Evolutionary conservation across 805 yeast species (phyloP).

Genomic region (Tetrapisispora pingtungensis): DNA sequence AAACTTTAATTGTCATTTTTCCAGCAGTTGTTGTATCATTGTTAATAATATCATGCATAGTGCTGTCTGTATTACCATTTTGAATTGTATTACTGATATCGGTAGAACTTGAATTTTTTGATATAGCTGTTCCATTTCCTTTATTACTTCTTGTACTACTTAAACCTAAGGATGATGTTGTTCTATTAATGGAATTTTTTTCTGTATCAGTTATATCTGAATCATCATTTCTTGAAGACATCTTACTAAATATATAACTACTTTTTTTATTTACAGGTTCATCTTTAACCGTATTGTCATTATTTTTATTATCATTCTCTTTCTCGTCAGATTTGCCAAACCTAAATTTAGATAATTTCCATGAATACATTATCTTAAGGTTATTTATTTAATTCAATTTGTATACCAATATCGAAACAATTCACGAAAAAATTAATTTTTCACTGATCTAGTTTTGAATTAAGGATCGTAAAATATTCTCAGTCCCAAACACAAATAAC

Average conservation of each 20-base stretch:
- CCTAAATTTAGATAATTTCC: constrained; percentile 27
- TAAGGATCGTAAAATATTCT: too few relatives aligned
- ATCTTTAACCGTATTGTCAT: constrained; percentile 7
- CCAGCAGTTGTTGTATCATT: constrained; percentile 34
- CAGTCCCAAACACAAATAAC: too few relatives aligned
- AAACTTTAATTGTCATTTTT: constrained; percentile 64
- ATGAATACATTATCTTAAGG: constrained; percentile 20
- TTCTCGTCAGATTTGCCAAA: constrained; percentile 28
- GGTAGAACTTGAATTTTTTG: constrained; percentile 11
- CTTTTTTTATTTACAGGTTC: constrained; percentile 5
- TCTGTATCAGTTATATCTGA: not conserved
- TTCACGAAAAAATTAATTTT: too few relatives aligned
- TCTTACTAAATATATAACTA: constrained; percentile 1
- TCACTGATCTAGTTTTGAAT: too few relatives aligned
- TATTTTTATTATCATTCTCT: constrained; percentile 10
- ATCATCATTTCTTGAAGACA: not conserved
- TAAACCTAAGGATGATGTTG: constrained; percentile 13
- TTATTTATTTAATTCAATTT: too few relatives aligned
- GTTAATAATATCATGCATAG: not conserved
- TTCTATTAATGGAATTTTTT: not conserved
- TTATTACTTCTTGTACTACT: not conserved
- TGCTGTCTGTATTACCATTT: not conserved
- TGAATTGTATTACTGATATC: constrained; percentile 8
- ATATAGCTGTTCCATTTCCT: constrained; percentile 9
- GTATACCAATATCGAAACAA: too few relatives aligned